Percentiles rank a stretch among this genome's conserved stretches.
phyloP scores from a whole-genome alignment of 2,329 filamentous ascomycete species.

The Aaosphaeria pasadenensis region DNA sequence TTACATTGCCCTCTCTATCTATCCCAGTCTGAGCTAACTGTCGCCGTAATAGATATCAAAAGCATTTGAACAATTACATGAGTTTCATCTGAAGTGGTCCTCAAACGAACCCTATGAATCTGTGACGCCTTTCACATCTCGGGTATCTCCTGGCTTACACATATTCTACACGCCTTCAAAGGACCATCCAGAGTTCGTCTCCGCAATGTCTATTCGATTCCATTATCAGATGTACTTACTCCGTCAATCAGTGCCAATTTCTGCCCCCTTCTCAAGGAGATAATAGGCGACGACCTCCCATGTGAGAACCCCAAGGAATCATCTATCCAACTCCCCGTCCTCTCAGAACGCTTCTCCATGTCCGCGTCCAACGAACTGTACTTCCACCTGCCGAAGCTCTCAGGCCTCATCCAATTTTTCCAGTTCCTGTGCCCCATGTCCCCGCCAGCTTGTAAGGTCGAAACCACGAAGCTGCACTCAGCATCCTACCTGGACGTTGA shows the following conservation, averaged over 20 bases:
- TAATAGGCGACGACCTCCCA: constrained; percentile 55
- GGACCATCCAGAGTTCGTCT: constrained; percentile 32
- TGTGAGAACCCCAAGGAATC: constrained; percentile 55
- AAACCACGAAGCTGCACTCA: constrained; percentile 45
- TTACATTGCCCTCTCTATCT: constrained; percentile 19
- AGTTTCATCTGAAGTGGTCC: constrained; percentile 80
- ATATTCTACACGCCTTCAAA: constrained; percentile 67
- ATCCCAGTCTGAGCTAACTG: background rate
- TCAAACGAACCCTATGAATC: constrained; percentile 56
- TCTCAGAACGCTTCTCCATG: constrained; percentile 60
- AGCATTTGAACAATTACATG: constrained; percentile 62
- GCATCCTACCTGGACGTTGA: constrained; percentile 73
- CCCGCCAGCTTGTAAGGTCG: constrained; percentile 50
- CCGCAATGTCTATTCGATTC: background rate
- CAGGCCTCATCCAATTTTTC: constrained; percentile 54
- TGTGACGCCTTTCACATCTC: constrained; percentile 69
- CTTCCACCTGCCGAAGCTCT: constrained; percentile 58
- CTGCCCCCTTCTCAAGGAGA: constrained; percentile 57
- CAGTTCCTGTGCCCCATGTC: constrained; percentile 51
- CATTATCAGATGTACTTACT: background rate
- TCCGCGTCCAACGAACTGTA: constrained; percentile 69
- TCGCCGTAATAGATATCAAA: constrained; percentile 51
- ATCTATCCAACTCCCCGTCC: constrained; percentile 59
- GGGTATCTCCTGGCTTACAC: constrained; percentile 77
- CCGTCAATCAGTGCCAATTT: constrained; percentile 29